These are phyloP conservation scores for Salvia rosmarinus DNA, from an alignment of 257 asterid species.

Conservation along the genomic window DNA sequence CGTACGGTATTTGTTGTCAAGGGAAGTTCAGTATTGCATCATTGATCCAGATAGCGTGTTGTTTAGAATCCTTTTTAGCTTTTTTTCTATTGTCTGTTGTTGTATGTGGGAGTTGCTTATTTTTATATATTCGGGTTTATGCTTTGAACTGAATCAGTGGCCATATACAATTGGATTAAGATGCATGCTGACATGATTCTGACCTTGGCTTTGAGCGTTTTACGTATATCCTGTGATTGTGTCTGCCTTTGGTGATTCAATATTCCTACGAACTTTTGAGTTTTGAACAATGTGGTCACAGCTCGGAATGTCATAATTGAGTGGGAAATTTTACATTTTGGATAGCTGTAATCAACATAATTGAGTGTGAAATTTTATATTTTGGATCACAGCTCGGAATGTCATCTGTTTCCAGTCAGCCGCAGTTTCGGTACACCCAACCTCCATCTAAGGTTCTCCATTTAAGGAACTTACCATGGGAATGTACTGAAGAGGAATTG, in stretches of 20 bases:
- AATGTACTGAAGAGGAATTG: conserved; percentile 93
- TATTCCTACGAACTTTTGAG: background rate
- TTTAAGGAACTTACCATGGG: conserved; percentile 97
- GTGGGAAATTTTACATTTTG: conserved; percentile 33
- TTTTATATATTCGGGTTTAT: background rate
- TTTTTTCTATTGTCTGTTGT: background rate
- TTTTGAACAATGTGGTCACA: conserved; percentile 7
- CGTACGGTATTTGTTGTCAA: conserved; percentile 3
- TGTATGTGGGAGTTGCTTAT: background rate
- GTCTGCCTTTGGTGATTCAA: conserved; percentile 11
- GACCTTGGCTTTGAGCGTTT: background rate
- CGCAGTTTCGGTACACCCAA: conserved; percentile 94
- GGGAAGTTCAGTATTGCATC: conserved; percentile 5
- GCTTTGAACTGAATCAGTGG: conserved; percentile 6
- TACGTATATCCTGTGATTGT: background rate
- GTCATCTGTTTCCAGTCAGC: conserved; percentile 96
- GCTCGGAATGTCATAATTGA: conserved; percentile 6
- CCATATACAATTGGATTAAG: background rate
- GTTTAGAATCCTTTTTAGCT: background rate
- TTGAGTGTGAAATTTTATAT: conserved; percentile 29
- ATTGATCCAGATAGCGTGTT: conserved; percentile 26
- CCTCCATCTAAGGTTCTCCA: conserved; percentile 99
- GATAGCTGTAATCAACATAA: too few species aligned
- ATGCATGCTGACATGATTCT: background rate
- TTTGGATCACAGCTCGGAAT: conserved; percentile 52